Evolutionary conservation across 106 monocot genomes (phyloP).

Genomic region (Dioscorea dumetorum): DNA sequence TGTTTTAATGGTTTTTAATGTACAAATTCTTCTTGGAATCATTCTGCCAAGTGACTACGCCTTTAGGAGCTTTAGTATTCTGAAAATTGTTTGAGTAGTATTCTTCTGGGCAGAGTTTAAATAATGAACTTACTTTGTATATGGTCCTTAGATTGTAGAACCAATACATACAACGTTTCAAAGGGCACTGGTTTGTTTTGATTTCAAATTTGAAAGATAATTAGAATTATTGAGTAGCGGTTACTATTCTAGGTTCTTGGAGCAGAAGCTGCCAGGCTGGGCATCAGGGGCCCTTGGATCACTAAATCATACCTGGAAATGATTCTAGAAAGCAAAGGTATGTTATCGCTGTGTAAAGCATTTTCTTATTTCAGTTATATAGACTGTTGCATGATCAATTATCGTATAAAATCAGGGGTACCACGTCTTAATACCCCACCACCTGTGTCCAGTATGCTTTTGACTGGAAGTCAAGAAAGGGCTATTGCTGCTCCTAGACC

Average conservation of each 20-base stretch:
- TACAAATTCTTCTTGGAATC: no score
- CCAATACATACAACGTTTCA: no score
- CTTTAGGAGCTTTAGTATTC: no score
- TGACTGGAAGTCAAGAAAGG: constrained; percentile 52
- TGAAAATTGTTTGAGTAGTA: no score
- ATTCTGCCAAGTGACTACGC: no score
- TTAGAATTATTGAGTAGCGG: no score
- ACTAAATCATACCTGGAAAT: constrained; percentile 97
- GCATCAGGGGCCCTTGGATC: constrained; percentile 79
- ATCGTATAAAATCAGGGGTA: constrained; percentile 36
- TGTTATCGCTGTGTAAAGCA: neutral
- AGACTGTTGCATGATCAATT: neutral
- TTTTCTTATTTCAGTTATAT: neutral
- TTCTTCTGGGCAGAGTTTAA: no score
- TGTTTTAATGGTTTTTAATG: no score
- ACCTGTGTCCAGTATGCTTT: constrained; percentile 44
- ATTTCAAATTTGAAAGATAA: no score
- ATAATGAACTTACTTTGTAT: no score
- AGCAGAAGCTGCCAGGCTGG: constrained; percentile 67
- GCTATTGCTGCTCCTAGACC: constrained; percentile 55
- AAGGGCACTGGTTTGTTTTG: no score
- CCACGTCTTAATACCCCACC: constrained; percentile 96
- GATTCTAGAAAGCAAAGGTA: constrained; percentile 96
- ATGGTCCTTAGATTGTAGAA: no score
- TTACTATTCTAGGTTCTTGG: constrained; percentile 45